Evolutionary conservation across 1,284 basidiomycete species (phyloP).

Genomic region (Ganoderma multipileum): DNA sequence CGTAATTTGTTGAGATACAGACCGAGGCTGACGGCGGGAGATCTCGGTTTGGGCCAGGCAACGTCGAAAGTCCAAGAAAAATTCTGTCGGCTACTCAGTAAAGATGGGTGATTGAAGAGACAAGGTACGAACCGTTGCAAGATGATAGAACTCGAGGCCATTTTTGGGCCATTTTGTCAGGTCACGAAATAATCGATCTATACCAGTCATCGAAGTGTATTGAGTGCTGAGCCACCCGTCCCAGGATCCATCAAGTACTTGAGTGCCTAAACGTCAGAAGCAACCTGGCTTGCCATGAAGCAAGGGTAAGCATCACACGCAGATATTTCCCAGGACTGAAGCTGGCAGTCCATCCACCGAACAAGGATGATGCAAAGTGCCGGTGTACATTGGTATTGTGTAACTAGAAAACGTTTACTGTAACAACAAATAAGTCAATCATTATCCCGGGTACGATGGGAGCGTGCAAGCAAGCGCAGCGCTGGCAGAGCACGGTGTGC

Average conservation of each 20-base stretch:
- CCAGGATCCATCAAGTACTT: not conserved
- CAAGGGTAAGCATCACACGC: not conserved
- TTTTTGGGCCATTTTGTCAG: too few relatives aligned
- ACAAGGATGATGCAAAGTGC: not conserved
- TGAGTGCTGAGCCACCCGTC: not conserved
- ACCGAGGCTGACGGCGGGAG: not conserved
- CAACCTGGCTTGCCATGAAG: not conserved
- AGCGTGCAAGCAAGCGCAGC: slow-evolving; percentile 1
- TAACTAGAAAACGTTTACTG: slow-evolving; percentile 8
- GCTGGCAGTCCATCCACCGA: too few relatives aligned
- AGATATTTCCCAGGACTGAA: not conserved
- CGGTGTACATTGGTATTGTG: slow-evolving; percentile 13
- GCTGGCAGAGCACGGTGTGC: not conserved
- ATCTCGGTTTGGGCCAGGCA: not conserved
- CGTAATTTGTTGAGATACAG: not conserved
- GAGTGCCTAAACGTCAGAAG: not conserved
- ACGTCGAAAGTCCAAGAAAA: not conserved
- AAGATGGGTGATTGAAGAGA: not conserved
- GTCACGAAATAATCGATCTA: not conserved
- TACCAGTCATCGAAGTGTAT: not conserved
- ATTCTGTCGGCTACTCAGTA: not conserved
- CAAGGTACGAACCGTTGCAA: not conserved
- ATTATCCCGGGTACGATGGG: not conserved
- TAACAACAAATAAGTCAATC: slow-evolving; percentile 16
- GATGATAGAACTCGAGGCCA: not conserved